Conservation (phyloP, 2,329 filamentous ascomycete species). For the Neonectria coccinea region DNA sequence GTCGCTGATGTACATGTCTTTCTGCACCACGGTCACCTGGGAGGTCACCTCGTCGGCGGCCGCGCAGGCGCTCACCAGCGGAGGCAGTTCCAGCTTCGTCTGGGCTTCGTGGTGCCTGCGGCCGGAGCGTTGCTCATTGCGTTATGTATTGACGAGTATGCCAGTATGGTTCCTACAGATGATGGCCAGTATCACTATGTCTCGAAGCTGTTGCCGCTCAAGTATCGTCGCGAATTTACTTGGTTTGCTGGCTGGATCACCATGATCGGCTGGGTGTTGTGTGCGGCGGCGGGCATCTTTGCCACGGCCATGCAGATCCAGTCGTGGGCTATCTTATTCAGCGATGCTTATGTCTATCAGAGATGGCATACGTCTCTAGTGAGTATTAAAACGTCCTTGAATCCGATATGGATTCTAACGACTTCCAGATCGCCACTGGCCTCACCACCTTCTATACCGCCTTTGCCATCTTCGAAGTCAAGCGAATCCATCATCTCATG, state of each 20-base stretch:
- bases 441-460: conserved; percentile 15
- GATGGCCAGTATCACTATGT: conserved; percentile 27
- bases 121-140: not conserved
- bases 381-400: not conserved
- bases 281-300: conserved; percentile 20
- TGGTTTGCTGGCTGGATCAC: conserved; percentile 26
- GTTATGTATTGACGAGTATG: conserved; percentile 17
- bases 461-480: conserved; percentile 19
- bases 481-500: conserved; percentile 12
- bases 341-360: conserved; percentile 11
- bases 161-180: conserved; percentile 24
- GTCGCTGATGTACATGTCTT: conserved; percentile 26
- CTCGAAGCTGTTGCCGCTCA: conserved; percentile 16
- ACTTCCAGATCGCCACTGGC: conserved; percentile 17
- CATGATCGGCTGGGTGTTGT: conserved; percentile 21
- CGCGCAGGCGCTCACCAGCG: conserved; percentile 14
- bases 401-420: not conserved
- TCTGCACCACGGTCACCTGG: conserved; percentile 29
- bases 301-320: conserved; percentile 26
- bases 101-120: conserved; percentile 18
- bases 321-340: conserved; percentile 21
- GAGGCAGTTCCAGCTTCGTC: conserved; percentile 25
- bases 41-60: conserved; percentile 16
- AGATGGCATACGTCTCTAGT: conserved; percentile 22
- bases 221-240: conserved; percentile 15